phyloP scores from a whole-genome alignment of 2,329 filamentous ascomycete species.

The Paecilomyces dactylethromorphus region DNA sequence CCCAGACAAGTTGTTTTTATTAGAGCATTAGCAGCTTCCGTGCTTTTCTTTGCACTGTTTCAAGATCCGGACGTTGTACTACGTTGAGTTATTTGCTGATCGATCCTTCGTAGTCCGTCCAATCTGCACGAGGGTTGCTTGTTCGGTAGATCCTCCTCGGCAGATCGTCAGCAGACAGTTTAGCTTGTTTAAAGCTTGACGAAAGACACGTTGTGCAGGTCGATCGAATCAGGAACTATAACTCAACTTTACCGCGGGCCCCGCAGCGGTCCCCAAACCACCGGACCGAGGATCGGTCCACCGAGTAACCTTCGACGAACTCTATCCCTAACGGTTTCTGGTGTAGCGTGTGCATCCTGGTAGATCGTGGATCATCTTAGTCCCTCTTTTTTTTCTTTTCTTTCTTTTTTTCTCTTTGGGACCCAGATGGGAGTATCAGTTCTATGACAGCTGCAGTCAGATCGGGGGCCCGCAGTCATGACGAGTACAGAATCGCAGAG shows the following conservation, averaged over 20 bases:
- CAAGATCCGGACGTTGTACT: neutral
- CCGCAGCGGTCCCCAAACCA: neutral
- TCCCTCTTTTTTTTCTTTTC: too few relatives aligned
- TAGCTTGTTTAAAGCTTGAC: neutral
- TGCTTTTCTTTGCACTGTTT: too few relatives aligned
- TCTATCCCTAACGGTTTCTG: neutral
- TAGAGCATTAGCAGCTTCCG: too few relatives aligned
- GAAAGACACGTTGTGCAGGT: neutral
- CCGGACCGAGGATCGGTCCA: neutral
- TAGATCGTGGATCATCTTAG: neutral
- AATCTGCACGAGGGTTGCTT: constrained; percentile 26
- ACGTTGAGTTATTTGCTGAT: neutral
- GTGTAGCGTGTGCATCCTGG: neutral
- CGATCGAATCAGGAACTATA: neutral
- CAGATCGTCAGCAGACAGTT: constrained; percentile 23
- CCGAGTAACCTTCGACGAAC: neutral
- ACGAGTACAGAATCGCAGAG: too few relatives aligned
- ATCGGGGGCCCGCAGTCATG: too few relatives aligned
- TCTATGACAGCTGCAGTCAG: too few relatives aligned
- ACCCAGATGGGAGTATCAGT: too few relatives aligned
- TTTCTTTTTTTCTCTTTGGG: too few relatives aligned
- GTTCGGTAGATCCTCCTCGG: constrained; percentile 29
- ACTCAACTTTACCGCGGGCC: neutral
- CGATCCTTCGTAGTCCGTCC: constrained; percentile 16
- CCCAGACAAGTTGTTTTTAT: too few relatives aligned